Percentiles rank a stretch among this genome's conserved stretches.
These are phyloP conservation scores for Neoboletus magnificus DNA, from an alignment of 768 basidiomycete genomes.

Conservation along the genomic window DNA sequence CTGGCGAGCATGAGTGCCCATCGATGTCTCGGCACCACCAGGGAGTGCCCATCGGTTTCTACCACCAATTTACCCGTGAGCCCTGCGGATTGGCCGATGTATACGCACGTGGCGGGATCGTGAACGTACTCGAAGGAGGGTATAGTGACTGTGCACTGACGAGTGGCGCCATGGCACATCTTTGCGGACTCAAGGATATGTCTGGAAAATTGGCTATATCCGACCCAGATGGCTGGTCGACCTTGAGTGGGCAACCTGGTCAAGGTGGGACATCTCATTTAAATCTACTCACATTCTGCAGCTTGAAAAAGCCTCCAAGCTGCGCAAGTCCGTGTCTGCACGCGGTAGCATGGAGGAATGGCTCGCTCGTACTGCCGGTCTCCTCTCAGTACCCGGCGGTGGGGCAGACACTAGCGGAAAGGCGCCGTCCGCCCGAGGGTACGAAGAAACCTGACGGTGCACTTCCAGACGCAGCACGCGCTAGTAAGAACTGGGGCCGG, in stretches of 20 bases:
- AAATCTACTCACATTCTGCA: conserved; percentile 19
- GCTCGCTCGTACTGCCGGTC: conserved; percentile 53
- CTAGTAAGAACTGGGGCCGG: neutral
- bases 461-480: neutral
- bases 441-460: neutral
- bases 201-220: neutral
- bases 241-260: conserved; percentile 54
- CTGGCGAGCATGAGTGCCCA: conserved; percentile 84
- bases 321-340: conserved; percentile 45
- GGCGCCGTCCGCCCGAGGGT: neutral
- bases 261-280: conserved; percentile 39
- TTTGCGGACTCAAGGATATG: conserved; percentile 56
- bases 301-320: conserved; percentile 67
- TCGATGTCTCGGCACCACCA: conserved; percentile 91
- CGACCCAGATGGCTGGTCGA: conserved; percentile 30
- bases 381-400: conserved; percentile 11
- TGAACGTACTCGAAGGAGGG: conserved; percentile 94
- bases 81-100: conserved; percentile 58
- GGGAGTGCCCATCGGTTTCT: conserved; percentile 84
- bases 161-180: conserved; percentile 80
- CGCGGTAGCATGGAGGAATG: conserved; percentile 43
- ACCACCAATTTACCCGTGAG: conserved; percentile 76
- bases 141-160: conserved; percentile 88
- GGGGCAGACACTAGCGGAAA: neutral
- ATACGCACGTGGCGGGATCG: conserved; percentile 64